Evolutionary conservation across 2,329 filamentous ascomycete genomes (phyloP).

Genomic region (Aspergillus sp.): DNA sequence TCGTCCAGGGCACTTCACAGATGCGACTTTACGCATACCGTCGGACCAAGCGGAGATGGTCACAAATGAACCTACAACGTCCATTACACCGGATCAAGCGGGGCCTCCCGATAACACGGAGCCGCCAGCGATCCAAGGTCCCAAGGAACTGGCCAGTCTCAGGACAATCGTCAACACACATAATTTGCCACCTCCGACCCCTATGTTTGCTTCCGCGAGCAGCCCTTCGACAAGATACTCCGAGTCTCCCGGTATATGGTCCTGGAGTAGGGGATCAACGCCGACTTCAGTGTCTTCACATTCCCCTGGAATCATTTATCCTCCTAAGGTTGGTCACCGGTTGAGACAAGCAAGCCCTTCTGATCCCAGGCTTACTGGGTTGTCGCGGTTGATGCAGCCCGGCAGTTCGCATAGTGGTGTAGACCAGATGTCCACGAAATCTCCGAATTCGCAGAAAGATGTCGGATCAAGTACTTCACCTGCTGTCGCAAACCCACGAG

Average conservation of each 20-base stretch:
- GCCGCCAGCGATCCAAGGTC: slow-evolving; percentile 16
- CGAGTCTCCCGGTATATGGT: slow-evolving; percentile 36
- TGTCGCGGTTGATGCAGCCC: slow-evolving; percentile 13
- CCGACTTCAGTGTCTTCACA: slow-evolving; percentile 44
- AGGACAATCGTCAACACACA: slow-evolving; percentile 27
- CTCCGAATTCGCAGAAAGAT: slow-evolving; percentile 6
- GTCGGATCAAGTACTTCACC: slow-evolving; percentile 5
- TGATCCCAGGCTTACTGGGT: slow-evolving; percentile 29
- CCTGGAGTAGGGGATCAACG: slow-evolving; percentile 39
- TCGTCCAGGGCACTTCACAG: slow-evolving; percentile 12
- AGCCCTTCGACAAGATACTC: slow-evolving; percentile 41
- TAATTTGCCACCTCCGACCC: slow-evolving; percentile 31
- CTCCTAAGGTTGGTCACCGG: slow-evolving; percentile 29
- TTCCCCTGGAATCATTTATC: slow-evolving; percentile 39
- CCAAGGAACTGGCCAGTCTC: slow-evolving; percentile 33
- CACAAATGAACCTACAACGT: slow-evolving; percentile 8
- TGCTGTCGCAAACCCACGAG: slow-evolving; percentile 3
- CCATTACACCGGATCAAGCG: slow-evolving; percentile 10
- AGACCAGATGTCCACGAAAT: slow-evolving; percentile 9
- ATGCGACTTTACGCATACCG: slow-evolving; percentile 3
- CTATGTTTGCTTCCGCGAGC: slow-evolving; percentile 31
- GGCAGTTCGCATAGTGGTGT: slow-evolving; percentile 14
- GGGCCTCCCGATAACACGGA: slow-evolving; percentile 9
- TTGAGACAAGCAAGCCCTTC: slow-evolving; percentile 30
- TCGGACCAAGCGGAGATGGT: slow-evolving; percentile 8